phyloP scores from a whole-genome alignment of 2,329 filamentous ascomycete genomes.

The Trichoderma hamatum region DNA sequence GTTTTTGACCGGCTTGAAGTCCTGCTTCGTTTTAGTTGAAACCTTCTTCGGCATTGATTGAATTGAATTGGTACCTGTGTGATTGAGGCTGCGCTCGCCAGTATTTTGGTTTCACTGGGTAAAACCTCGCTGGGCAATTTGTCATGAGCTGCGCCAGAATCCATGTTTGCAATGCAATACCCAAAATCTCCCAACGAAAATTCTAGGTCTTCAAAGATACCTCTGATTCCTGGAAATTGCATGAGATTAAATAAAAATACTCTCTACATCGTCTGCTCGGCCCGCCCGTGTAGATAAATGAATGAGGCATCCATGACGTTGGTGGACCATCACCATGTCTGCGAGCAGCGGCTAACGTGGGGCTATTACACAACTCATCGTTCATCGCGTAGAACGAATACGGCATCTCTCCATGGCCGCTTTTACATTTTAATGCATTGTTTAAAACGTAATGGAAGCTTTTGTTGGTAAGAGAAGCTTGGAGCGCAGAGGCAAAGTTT shows the following conservation, averaged over 20 bases:
- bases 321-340: not conserved
- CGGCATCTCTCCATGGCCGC: not conserved
- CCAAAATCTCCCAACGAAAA: not conserved
- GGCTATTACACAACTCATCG: not conserved
- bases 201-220: not conserved
- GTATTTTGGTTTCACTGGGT: not conserved
- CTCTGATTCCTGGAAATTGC: not conserved
- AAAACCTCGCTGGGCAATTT: not conserved
- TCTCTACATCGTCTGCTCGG: not conserved
- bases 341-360: not conserved
- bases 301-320: conserved; percentile 1
- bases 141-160: not conserved
- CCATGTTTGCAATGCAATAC: not conserved
- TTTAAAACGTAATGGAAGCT: not conserved
- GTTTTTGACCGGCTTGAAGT: conserved; percentile 71
- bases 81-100: conserved; percentile 59
- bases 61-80: conserved; percentile 52
- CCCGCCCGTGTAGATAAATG: not conserved
- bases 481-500: not conserved
- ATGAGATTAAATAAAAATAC: conserved; percentile 41
- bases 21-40: conserved; percentile 41
- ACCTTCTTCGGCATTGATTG: not conserved
- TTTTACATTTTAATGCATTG: not conserved
- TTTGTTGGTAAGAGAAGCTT: not conserved
- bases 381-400: not conserved